Evolutionary conservation across 768 basidiomycete species (phyloP).

Genomic region (Leccinum fibrillosum): DNA sequence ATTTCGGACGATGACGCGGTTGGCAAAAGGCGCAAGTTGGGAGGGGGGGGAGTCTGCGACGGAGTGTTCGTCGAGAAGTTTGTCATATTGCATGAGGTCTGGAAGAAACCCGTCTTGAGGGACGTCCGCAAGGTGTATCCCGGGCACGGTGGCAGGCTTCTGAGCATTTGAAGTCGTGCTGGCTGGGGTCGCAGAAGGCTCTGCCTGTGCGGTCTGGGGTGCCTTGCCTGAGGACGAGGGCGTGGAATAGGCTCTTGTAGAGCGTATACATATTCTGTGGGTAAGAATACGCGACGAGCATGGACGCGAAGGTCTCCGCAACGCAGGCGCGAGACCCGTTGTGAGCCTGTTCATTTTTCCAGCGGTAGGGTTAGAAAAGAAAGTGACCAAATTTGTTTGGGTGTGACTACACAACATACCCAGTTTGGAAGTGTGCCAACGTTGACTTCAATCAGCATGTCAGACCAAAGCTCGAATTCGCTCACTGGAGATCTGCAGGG

Average conservation of each 20-base stretch:
- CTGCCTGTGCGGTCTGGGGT: neutral
- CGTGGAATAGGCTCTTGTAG: conserved; percentile 17
- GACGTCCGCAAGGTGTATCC: conserved; percentile 17
- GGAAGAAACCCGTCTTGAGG: conserved; percentile 40
- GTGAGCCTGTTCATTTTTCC: conserved; percentile 27
- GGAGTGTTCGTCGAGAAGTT: conserved; percentile 60
- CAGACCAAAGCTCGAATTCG: conserved; percentile 36
- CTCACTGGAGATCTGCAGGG: conserved; percentile 44
- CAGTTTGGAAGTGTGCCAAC: conserved; percentile 9
- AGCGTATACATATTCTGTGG: neutral
- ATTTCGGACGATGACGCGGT: conserved; percentile 66
- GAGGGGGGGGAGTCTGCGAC: conserved; percentile 51
- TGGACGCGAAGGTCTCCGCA: conserved; percentile 11
- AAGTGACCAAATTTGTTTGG: conserved; percentile 21
- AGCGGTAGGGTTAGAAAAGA: neutral
- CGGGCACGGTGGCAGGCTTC: conserved; percentile 6
- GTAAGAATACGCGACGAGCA: neutral
- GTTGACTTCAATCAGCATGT: conserved; percentile 12
- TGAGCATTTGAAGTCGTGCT: neutral
- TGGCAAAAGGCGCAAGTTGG: conserved; percentile 50
- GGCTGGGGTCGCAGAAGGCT: conserved; percentile 2
- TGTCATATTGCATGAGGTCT: conserved; percentile 60
- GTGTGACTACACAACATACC: neutral
- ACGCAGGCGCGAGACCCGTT: conserved; percentile 4
- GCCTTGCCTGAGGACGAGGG: conserved; percentile 9